A percentile compares a stretch with the other conserved stretches of the same genome.
phyloP scores from a whole-genome alignment of 768 basidiomycete species.

The Tricholoma bakamatsutake region DNA sequence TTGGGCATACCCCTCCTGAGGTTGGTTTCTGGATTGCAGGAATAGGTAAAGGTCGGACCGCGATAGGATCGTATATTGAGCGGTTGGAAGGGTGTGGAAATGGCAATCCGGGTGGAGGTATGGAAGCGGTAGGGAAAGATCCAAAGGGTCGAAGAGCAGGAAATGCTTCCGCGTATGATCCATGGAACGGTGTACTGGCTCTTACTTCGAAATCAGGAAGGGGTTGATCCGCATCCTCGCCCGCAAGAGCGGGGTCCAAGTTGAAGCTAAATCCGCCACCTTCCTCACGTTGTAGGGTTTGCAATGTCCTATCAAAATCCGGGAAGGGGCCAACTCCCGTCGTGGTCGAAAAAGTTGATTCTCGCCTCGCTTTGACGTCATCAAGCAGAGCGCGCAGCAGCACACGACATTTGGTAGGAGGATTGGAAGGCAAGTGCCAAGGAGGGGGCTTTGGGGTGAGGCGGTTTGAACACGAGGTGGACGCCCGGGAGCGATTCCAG shows the following conservation, averaged over 20 bases:
- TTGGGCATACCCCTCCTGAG: slow-evolving; percentile 26
- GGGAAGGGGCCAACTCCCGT: slow-evolving; percentile 67
- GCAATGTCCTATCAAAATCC: slow-evolving; percentile 83
- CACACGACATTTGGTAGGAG: slow-evolving; percentile 82
- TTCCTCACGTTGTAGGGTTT: slow-evolving; percentile 61
- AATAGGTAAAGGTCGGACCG: slow-evolving; percentile 30
- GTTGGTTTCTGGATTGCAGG: slow-evolving; percentile 36
- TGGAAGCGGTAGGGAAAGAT: slow-evolving; percentile 27
- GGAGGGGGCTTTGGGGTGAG: slow-evolving; percentile 44
- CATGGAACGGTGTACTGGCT: slow-evolving; percentile 50
- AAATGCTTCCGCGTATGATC: slow-evolving; percentile 66
- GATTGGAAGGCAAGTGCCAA: slow-evolving; percentile 54
- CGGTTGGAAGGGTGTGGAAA: slow-evolving; percentile 43
- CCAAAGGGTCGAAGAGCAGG: slow-evolving; percentile 46
- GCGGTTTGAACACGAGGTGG: slow-evolving; percentile 43
- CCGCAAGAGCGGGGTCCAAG: slow-evolving; percentile 72
- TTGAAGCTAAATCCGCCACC: slow-evolving; percentile 81
- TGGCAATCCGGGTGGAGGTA: slow-evolving; percentile 48
- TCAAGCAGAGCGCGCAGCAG: slow-evolving; percentile 81
- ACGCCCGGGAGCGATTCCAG: slow-evolving; percentile 54
- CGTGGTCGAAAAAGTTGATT: slow-evolving; percentile 38
- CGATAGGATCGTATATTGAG: slow-evolving; percentile 51
- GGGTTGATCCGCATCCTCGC: slow-evolving; percentile 34
- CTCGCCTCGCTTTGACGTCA: slow-evolving; percentile 73
- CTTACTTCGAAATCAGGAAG: slow-evolving; percentile 49